Evolutionary conservation across 106 monocot species (phyloP).

Genomic region (Triglochin maritima): DNA sequence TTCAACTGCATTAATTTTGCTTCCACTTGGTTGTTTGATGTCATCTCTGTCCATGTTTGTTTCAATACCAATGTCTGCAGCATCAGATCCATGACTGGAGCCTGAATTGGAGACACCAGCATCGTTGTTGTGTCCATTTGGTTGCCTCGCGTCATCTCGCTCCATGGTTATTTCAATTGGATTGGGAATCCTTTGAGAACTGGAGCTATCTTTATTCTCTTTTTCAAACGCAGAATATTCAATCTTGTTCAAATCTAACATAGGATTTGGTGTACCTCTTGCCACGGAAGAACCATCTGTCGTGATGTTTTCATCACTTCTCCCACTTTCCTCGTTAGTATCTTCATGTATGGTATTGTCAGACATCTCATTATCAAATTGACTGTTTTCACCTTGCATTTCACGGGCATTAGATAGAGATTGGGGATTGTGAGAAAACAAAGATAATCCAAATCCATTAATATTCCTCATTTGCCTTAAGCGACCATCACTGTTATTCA

Average conservation of each 20-base stretch:
- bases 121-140: not conserved
- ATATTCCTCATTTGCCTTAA: not conserved
- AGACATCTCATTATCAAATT: not conserved
- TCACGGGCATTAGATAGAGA: not conserved
- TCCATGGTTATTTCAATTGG: not conserved
- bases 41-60: not conserved
- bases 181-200: constrained; percentile 1
- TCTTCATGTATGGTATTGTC: not conserved
- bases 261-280: not conserved
- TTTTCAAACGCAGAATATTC: constrained; percentile 3
- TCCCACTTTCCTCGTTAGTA: not conserved
- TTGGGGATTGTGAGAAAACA: constrained; percentile 1
- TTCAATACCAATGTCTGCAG: not conserved
- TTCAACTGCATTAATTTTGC: not conserved
- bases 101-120: not conserved
- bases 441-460: not conserved
- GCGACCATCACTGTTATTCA: not conserved
- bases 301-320: not conserved
- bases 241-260: not conserved
- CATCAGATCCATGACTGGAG: constrained; percentile 8
- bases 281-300: not conserved
- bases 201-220: not conserved
- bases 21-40: not conserved
- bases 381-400: not conserved
- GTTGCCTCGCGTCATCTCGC: not conserved